Evolutionary conservation across 306 rosid species (phyloP), one percentile per base, ranked within the genome.

Genomic region (Rosa persica): DNA sequence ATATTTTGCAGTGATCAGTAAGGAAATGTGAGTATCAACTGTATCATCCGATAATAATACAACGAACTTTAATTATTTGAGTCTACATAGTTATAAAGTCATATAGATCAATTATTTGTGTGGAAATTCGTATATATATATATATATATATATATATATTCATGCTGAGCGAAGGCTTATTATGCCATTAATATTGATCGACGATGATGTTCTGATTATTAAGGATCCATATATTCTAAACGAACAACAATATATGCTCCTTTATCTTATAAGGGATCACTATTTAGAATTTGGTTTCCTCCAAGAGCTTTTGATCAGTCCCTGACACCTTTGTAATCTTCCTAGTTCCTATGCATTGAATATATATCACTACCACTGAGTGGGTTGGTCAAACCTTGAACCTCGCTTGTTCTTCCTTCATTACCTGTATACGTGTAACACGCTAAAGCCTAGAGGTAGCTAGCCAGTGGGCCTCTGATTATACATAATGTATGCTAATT

Each of bases 311-410:
- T 58, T 16, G 51, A 51, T 77, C 69, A 72, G 43, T 64, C 61
- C 30, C 30, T 52, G 61, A 74, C 38, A 48, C 55, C 42, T 38
- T 13, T 62, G 17, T 49, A 70, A 42, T 76, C 46, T 43, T 43
- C 65, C 0, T 17, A 20, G n/a, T 61, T 5, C 2, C 0, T 17
- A 20, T 16, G 22, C 8, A 38, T 10, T 17, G n/a, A 8, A 6
- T 66, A 5, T 12, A 30, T 34, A 30, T 61, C 67, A 52, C 78
- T 47, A 47, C 66, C 52, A 54, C 67, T 34, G 71, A 51, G 86
- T 83, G 81, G 76, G 42, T 22, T 70, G 68, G 75, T 75, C 74
- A 79, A 83, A 72, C 42, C 55, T 48, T 52, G 72, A 74, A 70
- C 60, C 70, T 74, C 60, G 60, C 42, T 74, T 67, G 67, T 39